phyloP scores from a whole-genome alignment of 2,329 filamentous ascomycete genomes.

The Verticillium klebahnii region DNA sequence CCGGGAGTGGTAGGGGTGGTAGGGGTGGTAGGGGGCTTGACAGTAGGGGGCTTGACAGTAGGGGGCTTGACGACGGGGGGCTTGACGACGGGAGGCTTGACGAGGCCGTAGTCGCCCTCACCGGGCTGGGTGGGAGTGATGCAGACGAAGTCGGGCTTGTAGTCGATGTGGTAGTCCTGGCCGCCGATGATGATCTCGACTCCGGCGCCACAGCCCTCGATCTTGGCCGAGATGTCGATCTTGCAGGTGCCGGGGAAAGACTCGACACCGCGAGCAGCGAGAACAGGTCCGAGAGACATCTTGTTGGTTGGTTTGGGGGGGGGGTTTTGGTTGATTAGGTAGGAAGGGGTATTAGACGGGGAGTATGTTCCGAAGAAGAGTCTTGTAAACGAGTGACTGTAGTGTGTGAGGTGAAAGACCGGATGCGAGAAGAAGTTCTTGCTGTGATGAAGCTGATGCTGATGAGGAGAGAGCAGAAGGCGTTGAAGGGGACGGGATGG shows the following conservation, averaged over 20 bases:
- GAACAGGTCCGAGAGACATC: constrained; percentile 1
- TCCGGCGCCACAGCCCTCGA: constrained; percentile 1
- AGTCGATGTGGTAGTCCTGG: not conserved
- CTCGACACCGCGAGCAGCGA: constrained; percentile 1
- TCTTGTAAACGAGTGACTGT: constrained; percentile 1
- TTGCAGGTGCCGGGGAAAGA: constrained; percentile 1
- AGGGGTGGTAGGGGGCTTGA: too few relatives aligned
- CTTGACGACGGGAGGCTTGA: not conserved
- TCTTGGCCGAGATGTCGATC: constrained; percentile 2
- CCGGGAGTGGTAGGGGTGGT: not conserved
- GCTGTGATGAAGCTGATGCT: not conserved
- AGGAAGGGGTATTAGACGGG: not conserved
- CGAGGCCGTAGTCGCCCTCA: not conserved
- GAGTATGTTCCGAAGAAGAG: constrained; percentile 1
- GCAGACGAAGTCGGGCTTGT: not conserved
- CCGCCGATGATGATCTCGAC: not conserved
- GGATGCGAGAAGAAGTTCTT: constrained; percentile 1
- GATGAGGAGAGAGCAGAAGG: not conserved
- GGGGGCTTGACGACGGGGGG: not conserved
- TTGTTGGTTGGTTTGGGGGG: not conserved
- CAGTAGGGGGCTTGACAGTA: not conserved
- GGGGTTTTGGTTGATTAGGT: not conserved
- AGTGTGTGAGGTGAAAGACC: not conserved
- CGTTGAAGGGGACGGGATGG: not conserved
- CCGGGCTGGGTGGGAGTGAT: constrained; percentile 1